Conservation (phyloP, 1,139 yeast species). For the Protomyces lactucae-debilis region DNA sequence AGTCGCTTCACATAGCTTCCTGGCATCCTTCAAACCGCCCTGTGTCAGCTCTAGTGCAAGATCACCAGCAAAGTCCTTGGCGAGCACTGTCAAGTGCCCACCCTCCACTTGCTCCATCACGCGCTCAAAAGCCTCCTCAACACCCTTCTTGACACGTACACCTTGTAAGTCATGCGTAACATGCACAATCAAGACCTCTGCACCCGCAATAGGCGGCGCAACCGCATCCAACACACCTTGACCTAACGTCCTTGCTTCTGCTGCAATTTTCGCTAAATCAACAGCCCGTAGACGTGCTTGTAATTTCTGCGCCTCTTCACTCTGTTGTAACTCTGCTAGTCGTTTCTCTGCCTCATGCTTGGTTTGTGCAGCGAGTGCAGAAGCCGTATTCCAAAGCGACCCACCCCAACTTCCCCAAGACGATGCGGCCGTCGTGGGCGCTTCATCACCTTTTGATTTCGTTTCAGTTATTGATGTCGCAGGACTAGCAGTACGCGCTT, state of each 20-base stretch:
- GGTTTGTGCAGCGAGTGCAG: slow-evolving; percentile 7
- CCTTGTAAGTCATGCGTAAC: slow-evolving; percentile 81
- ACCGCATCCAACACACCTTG: slow-evolving; percentile 47
- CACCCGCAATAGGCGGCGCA: slow-evolving; percentile 53
- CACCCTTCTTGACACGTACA: slow-evolving; percentile 57
- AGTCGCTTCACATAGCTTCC: slow-evolving; percentile 10
- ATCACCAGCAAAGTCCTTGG: background rate
- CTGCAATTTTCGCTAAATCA: slow-evolving; percentile 13
- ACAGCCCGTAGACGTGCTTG: slow-evolving; percentile 18
- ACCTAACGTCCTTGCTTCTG: slow-evolving; percentile 15
- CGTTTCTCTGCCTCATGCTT: slow-evolving; percentile 23
- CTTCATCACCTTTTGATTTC: background rate
- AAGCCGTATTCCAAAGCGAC: slow-evolving; percentile 17
- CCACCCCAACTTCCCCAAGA: slow-evolving; percentile 26
- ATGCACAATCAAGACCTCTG: slow-evolving; percentile 73
- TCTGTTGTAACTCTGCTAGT: slow-evolving; percentile 15
- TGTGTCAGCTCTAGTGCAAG: background rate
- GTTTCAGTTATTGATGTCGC: background rate
- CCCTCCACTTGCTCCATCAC: slow-evolving; percentile 86
- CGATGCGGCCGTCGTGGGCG: background rate
- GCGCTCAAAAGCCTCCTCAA: slow-evolving; percentile 63
- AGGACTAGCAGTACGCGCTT: background rate
- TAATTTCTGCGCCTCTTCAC: slow-evolving; percentile 16
- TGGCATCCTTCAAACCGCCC: slow-evolving; percentile 7
- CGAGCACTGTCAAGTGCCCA: slow-evolving; percentile 37